Conservation (phyloP, 441 rosid species). For the Isatis lusitanica region DNA sequence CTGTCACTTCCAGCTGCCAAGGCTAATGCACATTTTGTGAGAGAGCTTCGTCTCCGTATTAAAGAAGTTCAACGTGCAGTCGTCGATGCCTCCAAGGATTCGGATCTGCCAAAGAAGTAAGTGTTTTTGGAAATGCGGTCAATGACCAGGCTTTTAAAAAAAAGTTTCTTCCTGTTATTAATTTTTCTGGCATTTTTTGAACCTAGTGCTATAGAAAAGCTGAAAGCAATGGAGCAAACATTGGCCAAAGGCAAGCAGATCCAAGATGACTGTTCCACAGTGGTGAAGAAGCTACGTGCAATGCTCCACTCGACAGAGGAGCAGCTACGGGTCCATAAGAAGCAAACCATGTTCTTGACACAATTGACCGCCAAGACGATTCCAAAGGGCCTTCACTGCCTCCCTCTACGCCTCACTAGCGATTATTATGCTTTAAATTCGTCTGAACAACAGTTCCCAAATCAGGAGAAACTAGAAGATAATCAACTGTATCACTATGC, state of each 20-base stretch:
- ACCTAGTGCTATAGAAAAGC: constrained; percentile 67
- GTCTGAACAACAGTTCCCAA: constrained; percentile 63
- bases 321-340: constrained; percentile 90
- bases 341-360: constrained; percentile 85
- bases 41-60: constrained; percentile 73
- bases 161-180: background rate
- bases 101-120: constrained; percentile 72
- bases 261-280: constrained; percentile 81
- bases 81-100: constrained; percentile 66
- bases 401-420: constrained; percentile 84
- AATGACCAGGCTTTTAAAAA: background rate
- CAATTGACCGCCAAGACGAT: constrained; percentile 92
- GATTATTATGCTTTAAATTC: constrained; percentile 69
- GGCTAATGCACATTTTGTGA: constrained; percentile 55
- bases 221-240: constrained; percentile 84
- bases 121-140: constrained; percentile 19
- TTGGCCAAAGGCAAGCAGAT: constrained; percentile 79
- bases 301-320: constrained; percentile 94
- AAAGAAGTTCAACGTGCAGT: constrained; percentile 73
- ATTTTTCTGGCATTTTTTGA: background rate
- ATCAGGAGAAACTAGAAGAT: constrained; percentile 75
- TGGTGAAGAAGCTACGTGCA: constrained; percentile 91
- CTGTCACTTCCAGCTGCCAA: constrained; percentile 68
- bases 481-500: constrained; percentile 77
- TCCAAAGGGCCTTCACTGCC: constrained; percentile 97